Percentiles rank a stretch among this genome's conserved stretches.
phyloP scores from a whole-genome alignment of 2,329 filamentous ascomycete species.

The Akanthomyces lecanii region DNA sequence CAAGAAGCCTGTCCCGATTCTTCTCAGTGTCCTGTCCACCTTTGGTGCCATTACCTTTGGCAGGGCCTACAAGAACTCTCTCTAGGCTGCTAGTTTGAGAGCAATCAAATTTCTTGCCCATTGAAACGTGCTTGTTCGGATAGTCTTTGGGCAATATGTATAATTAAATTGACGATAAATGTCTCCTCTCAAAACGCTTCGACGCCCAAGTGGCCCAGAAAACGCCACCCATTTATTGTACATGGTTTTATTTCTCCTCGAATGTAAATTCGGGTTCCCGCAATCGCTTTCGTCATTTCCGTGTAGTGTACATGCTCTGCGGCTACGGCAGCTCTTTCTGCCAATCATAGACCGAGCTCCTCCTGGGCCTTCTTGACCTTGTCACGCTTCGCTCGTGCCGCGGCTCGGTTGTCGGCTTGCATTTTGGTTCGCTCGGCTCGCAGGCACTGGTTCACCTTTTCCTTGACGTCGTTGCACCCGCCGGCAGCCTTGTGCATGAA shows the following conservation, averaged over 20 bases:
- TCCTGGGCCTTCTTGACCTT: conserved; percentile 71
- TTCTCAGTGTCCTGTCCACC: conserved; percentile 71
- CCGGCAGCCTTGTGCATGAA: conserved; percentile 90
- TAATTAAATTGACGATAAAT: conserved; percentile 9
- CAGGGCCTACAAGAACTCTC: conserved; percentile 51
- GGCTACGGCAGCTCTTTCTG: not conserved
- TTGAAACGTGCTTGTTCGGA: not conserved
- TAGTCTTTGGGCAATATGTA: conserved; percentile 1
- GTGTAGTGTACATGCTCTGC: not conserved
- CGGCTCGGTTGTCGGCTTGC: conserved; percentile 68
- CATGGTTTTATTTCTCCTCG: not conserved
- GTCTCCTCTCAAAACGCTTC: conserved; percentile 5
- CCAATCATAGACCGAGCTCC: conserved; percentile 33
- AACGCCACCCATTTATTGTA: conserved; percentile 15
- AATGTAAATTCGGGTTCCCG: not conserved
- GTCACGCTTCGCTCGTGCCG: conserved; percentile 63
- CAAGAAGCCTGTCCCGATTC: conserved; percentile 77
- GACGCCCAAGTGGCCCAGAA: not conserved
- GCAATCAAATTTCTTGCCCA: not conserved
- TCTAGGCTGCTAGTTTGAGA: conserved; percentile 25
- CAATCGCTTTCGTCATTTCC: not conserved
- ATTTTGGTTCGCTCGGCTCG: conserved; percentile 74
- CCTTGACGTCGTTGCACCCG: conserved; percentile 84
- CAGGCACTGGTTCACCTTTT: conserved; percentile 79
- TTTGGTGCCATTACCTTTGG: conserved; percentile 81